A percentile compares a stretch with the other conserved stretches of the same genome.
These are phyloP conservation scores for Metarhizium anisopliae DNA, from an alignment of 2,329 filamentous ascomycete genomes.

Conservation along the genomic window DNA sequence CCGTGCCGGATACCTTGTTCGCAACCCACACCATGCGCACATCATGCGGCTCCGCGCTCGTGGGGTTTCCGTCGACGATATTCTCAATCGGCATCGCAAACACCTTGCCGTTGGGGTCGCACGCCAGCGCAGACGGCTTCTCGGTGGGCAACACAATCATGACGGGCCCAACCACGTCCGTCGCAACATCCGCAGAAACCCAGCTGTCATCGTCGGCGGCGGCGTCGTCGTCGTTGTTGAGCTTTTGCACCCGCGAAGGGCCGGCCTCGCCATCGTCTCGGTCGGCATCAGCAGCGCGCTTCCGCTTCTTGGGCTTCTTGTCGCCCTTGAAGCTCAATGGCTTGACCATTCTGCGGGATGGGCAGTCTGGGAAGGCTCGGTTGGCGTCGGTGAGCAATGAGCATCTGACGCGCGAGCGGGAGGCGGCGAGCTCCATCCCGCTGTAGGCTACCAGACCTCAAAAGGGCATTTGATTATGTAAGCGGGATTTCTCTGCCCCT, in stretches of 20 bases:
- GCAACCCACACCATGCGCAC: constrained; percentile 94
- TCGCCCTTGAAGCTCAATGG: constrained; percentile 94
- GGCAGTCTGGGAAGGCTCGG: constrained; percentile 2
- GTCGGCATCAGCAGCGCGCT: constrained; percentile 50
- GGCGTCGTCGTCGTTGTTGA: constrained; percentile 18
- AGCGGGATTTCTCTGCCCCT: constrained; percentile 4
- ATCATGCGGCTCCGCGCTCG: constrained; percentile 90
- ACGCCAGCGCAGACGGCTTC: constrained; percentile 66
- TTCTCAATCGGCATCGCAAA: constrained; percentile 80
- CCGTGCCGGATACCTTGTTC: constrained; percentile 72
- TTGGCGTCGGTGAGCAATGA: not conserved
- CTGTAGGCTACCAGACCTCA: not conserved
- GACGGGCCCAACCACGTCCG: constrained; percentile 73
- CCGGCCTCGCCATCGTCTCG: constrained; percentile 36
- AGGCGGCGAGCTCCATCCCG: constrained; percentile 22
- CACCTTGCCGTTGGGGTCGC: constrained; percentile 78
- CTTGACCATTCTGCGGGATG: constrained; percentile 59
- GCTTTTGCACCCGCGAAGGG: constrained; percentile 12
- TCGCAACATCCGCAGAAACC: constrained; percentile 70
- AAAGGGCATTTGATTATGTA: constrained; percentile 14
- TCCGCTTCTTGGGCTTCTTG: constrained; percentile 88
- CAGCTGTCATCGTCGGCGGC: constrained; percentile 70
- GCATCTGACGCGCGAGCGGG: constrained; percentile 10
- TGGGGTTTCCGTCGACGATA: constrained; percentile 70
- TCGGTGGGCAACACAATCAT: constrained; percentile 74